Conservation (phyloP, 208 protist genomes). For the Leishmania martiniquensis region DNA sequence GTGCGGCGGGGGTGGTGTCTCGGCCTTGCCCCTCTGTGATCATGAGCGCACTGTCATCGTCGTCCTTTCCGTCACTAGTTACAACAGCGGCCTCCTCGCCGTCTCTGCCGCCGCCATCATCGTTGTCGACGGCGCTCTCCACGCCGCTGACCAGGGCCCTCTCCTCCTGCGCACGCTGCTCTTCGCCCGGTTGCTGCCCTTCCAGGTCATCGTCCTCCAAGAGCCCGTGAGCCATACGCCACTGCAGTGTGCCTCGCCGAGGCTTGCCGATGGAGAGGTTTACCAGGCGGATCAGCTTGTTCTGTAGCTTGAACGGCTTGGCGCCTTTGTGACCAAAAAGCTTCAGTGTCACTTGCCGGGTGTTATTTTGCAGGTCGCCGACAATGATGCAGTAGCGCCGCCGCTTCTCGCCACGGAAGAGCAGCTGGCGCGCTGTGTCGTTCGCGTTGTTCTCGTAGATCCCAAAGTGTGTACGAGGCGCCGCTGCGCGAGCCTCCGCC, state of each 20-base stretch:
- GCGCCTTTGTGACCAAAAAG: constrained; percentile 80
- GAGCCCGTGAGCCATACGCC: constrained; percentile 19
- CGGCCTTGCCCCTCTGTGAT: background rate
- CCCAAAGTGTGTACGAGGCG: constrained; percentile 37
- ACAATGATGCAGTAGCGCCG: constrained; percentile 86
- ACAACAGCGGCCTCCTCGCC: constrained; percentile 5
- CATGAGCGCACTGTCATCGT: background rate
- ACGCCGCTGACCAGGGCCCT: background rate
- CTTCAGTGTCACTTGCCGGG: constrained; percentile 68
- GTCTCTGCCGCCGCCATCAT: background rate
- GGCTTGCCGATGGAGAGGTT: constrained; percentile 83
- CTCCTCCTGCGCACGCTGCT: constrained; percentile 4
- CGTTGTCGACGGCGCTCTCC: background rate
- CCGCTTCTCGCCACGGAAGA: constrained; percentile 85
- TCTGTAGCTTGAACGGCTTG: constrained; percentile 87
- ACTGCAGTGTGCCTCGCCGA: constrained; percentile 35
- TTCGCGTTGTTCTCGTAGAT: constrained; percentile 35
- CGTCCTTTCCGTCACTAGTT: background rate
- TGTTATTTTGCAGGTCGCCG: constrained; percentile 67
- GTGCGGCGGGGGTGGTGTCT: background rate
- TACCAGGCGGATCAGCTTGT: constrained; percentile 83
- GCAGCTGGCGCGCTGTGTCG: constrained; percentile 75
- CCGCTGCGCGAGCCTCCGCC: constrained; percentile 24
- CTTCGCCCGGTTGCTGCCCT: constrained; percentile 4
- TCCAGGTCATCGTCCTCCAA: constrained; percentile 11